phyloP scores from a whole-genome alignment of 345 rosid species.

The Gossypium ekmanianum region DNA sequence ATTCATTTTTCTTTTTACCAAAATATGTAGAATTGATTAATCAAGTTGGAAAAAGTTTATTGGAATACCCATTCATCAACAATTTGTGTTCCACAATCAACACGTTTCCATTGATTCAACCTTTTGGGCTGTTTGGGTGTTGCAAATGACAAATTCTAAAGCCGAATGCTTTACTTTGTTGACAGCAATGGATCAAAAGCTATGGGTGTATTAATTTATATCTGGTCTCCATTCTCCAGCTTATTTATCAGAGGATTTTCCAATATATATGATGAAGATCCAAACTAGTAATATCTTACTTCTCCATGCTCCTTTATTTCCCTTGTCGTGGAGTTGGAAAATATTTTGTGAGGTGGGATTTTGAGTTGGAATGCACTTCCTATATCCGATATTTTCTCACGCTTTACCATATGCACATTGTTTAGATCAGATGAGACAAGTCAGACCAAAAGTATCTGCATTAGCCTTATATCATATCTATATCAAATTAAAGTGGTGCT shows the following conservation, averaged over 20 bases:
- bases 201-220: neutral
- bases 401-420: neutral
- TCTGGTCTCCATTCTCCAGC: neutral
- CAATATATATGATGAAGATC: neutral
- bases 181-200: slow-evolving; percentile 1
- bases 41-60: neutral
- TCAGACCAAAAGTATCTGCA: neutral
- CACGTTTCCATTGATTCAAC: slow-evolving; percentile 10
- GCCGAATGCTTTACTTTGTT: neutral
- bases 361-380: slow-evolving; percentile 14
- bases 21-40: too few species aligned
- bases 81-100: neutral
- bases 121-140: neutral
- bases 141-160: slow-evolving; percentile 8
- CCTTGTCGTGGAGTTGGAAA: slow-evolving; percentile 6
- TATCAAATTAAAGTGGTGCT: too few species aligned
- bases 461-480: neutral
- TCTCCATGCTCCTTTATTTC: neutral
- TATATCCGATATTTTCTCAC: neutral
- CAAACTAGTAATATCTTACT: neutral
- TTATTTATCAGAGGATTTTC: neutral
- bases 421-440: neutral
- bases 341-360: slow-evolving; percentile 1
- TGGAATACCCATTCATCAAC: neutral
- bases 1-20: neutral